These are phyloP conservation scores for Sarcomyxa edulis DNA, from an alignment of 768 basidiomycete genomes.

Conservation along the genomic window DNA sequence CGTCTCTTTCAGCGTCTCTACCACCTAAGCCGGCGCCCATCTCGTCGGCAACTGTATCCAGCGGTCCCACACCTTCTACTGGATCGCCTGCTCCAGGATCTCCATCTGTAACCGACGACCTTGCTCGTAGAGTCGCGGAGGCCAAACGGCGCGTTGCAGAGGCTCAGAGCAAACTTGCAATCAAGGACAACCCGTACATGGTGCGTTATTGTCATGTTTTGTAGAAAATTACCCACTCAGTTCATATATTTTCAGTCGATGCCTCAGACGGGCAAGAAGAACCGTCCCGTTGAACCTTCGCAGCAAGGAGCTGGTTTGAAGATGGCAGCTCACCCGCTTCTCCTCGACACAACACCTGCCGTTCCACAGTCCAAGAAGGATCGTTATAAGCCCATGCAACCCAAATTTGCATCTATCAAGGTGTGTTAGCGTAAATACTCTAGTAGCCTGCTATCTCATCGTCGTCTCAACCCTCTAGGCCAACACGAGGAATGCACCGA, in stretches of 20 bases:
- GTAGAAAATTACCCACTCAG: not conserved
- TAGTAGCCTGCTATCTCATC: not conserved
- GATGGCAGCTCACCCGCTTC: conserved; percentile 86
- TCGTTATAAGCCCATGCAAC: conserved; percentile 96
- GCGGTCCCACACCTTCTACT: conserved; percentile 41
- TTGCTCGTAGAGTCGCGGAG: conserved; percentile 73
- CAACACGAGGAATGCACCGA: conserved; percentile 72
- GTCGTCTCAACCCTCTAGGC: conserved; percentile 42
- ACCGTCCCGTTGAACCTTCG: conserved; percentile 49
- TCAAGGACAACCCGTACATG: conserved; percentile 87
- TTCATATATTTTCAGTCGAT: conserved; percentile 33
- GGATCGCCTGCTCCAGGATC: conserved; percentile 24
- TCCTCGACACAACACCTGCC: conserved; percentile 61
- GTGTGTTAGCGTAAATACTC: conserved; percentile 35
- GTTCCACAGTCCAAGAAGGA: conserved; percentile 79
- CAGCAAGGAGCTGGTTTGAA: conserved; percentile 82
- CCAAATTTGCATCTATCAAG: conserved; percentile 96
- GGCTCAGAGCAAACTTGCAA: conserved; percentile 68
- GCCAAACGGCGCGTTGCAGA: conserved; percentile 82
- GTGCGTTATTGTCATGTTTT: conserved; percentile 32
- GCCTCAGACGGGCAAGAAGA: conserved; percentile 50
- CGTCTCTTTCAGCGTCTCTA: conserved; percentile 22
- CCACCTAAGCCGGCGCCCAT: conserved; percentile 29
- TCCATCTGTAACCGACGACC: conserved; percentile 49
- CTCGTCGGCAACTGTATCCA: conserved; percentile 28